Conservation (phyloP, 495 filamentous ascomycete genomes). For the Aspergillus olivimuriae region DNA sequence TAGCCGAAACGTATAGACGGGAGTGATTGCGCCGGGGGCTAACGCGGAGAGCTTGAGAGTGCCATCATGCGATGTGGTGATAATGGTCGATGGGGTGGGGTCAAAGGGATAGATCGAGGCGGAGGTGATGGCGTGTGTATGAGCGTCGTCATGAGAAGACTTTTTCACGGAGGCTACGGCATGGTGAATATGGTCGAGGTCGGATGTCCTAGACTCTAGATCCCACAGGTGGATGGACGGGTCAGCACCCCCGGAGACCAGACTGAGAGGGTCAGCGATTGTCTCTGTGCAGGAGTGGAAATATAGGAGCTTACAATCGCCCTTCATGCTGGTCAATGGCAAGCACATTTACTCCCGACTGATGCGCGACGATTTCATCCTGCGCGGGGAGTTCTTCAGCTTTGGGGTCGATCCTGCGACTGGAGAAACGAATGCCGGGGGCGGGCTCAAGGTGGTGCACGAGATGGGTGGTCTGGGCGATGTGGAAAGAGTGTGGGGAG, state of each 20-base stretch:
- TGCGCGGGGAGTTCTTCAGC: conserved; percentile 16
- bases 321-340: conserved; percentile 73
- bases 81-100: conserved; percentile 61
- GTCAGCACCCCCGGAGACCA: conserved; percentile 78
- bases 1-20: conserved; percentile 60
- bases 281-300: background rate
- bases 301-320: conserved; percentile 50
- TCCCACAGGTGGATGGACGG: conserved; percentile 79
- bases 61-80: conserved; percentile 79
- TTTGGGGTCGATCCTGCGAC: conserved; percentile 25
- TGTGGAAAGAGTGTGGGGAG: conserved; percentile 53
- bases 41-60: conserved; percentile 75
- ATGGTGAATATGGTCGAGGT: conserved; percentile 41
- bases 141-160: conserved; percentile 41
- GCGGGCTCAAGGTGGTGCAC: conserved; percentile 54
- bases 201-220: conserved; percentile 49
- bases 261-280: conserved; percentile 36
- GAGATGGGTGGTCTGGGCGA: conserved; percentile 55
- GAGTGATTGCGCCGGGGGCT: conserved; percentile 41
- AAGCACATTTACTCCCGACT: conserved; percentile 67
- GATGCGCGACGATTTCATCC: conserved; percentile 54
- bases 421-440: conserved; percentile 61
- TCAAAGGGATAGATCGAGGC: conserved; percentile 85
- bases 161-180: conserved; percentile 42
- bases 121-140: conserved; percentile 77